Evolutionary conservation across 2,329 filamentous ascomycete species (phyloP).

Genomic region (Salinomyces thailandicus): DNA sequence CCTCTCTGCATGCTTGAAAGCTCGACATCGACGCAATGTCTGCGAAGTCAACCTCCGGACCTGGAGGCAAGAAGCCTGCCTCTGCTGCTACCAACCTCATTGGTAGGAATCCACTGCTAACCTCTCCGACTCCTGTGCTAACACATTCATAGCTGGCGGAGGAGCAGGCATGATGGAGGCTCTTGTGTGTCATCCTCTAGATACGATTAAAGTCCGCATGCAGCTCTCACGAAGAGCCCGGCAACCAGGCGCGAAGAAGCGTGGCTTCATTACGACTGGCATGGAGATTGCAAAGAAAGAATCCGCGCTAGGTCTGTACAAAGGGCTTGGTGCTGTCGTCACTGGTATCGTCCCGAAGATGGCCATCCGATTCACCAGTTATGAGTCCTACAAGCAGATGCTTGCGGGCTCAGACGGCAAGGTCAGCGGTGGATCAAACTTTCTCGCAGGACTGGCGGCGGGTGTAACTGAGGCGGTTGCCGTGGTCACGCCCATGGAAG

Average conservation of each 20-base stretch:
- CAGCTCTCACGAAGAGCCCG: constrained; percentile 83
- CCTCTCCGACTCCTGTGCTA: not conserved
- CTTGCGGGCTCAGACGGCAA: constrained; percentile 58
- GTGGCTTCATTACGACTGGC: constrained; percentile 81
- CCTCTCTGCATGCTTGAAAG: not conserved
- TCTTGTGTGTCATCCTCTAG: constrained; percentile 85
- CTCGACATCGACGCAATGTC: constrained; percentile 40
- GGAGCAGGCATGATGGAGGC: constrained; percentile 99
- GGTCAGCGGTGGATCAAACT: constrained; percentile 62
- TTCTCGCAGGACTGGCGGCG: constrained; percentile 74
- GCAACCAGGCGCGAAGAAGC: constrained; percentile 67
- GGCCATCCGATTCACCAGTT: constrained; percentile 97
- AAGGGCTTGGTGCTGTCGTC: constrained; percentile 91
- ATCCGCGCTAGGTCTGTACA: constrained; percentile 88
- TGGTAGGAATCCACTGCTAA: constrained; percentile 46
- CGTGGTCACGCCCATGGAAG: constrained; percentile 97
- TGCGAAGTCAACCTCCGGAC: constrained; percentile 46
- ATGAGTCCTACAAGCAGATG: constrained; percentile 85
- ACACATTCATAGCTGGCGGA: constrained; percentile 61
- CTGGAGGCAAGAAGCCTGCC: constrained; percentile 62
- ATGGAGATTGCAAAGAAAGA: constrained; percentile 78
- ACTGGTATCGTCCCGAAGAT: constrained; percentile 98
- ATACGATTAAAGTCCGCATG: constrained; percentile 99
- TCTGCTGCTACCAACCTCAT: constrained; percentile 86
- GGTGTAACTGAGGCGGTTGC: constrained; percentile 94